Evolutionary conservation across 1,284 basidiomycete species (phyloP), one percentile per base, ranked within the genome.

Genomic region (Fistulinella cinereoalba): DNA sequence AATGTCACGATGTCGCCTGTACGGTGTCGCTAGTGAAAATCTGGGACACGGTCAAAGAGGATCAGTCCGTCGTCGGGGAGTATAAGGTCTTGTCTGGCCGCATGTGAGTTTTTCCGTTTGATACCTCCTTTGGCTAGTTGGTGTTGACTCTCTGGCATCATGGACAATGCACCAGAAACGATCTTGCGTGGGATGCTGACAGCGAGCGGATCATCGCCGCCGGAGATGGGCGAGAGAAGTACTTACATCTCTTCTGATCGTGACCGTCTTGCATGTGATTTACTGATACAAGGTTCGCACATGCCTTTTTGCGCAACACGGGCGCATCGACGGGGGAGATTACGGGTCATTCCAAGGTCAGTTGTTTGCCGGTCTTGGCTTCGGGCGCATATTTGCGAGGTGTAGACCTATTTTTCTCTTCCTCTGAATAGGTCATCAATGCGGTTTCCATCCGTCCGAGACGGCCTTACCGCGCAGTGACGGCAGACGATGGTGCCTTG

Each of bases 131-230:
- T 11, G 33, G 27, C 16, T 9, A 15, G 39, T 45, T 8, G 38
- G 40, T 13, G 27, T 18, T 48, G 21, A 48, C 52, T 13, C n/a
- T n/a, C n/a, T n/a, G n/a, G n/a, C n/a, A n/a, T n/a, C n/a, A n/a
- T n/a, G n/a, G n/a, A n/a, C 31, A 8, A 21, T 2, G 2, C 16
- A 38, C 7, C 29, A 90, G 88, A 59, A 95, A 94, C 58, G 97
- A 99, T 69, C 78, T 99, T 6, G 86, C 87, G 18, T 98, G 95
- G 94, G 97, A 99, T 62, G 89, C 88, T 4, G 97, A 99, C 67
- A 92, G 89, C 61, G 97, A 98, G 69, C 81, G 97, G 13, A 88
- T 99, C 56, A 88, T 98, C 41, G 93, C 88, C 15, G 96, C 94
- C n/a, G 97, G 97, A 40, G 92, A 97, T 52, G 96, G 96, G 33